Conservation (phyloP, 169 alveolate genomes). For the Babesia bigemina region DNA sequence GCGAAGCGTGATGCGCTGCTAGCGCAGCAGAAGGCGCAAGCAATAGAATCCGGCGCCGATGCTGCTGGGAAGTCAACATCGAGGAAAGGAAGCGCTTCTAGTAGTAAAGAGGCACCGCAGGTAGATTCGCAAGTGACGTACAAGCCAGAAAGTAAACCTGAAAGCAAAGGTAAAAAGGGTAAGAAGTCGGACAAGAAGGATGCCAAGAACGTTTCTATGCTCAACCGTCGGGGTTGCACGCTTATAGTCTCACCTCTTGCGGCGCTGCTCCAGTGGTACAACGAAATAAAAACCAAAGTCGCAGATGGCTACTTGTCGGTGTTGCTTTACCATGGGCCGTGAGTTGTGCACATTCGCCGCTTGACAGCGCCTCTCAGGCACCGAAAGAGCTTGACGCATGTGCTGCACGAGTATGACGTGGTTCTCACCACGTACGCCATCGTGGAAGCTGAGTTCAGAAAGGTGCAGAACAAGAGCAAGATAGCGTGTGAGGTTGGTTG, state of each 20-base stretch:
- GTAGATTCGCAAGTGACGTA: neutral
- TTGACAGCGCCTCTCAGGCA: conserved; percentile 11
- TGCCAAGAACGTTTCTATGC: neutral
- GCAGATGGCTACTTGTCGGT: conserved; percentile 71
- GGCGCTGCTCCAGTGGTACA: conserved; percentile 82
- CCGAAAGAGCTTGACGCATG: conserved; percentile 69
- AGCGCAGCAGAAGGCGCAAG: neutral
- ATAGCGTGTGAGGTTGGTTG: conserved; percentile 67
- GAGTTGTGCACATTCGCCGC: conserved; percentile 5
- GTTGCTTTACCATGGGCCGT: conserved; percentile 75
- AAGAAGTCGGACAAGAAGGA: conserved; percentile 1
- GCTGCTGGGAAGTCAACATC: neutral
- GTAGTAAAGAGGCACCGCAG: neutral
- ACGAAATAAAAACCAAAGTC: conserved; percentile 74
- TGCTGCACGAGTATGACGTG: conserved; percentile 80
- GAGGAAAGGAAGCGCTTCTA: neutral
- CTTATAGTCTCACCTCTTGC: conserved; percentile 82
- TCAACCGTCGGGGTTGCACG: conserved; percentile 68
- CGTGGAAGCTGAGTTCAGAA: conserved; percentile 76
- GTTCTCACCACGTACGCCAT: conserved; percentile 80
- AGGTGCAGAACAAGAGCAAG: conserved; percentile 64
- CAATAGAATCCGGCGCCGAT: neutral
- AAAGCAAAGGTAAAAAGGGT: neutral
- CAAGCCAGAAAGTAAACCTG: conserved; percentile 14
- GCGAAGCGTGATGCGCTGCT: neutral